Conservation (phyloP, 345 rosid genomes). For the Jatropha curcas region DNA sequence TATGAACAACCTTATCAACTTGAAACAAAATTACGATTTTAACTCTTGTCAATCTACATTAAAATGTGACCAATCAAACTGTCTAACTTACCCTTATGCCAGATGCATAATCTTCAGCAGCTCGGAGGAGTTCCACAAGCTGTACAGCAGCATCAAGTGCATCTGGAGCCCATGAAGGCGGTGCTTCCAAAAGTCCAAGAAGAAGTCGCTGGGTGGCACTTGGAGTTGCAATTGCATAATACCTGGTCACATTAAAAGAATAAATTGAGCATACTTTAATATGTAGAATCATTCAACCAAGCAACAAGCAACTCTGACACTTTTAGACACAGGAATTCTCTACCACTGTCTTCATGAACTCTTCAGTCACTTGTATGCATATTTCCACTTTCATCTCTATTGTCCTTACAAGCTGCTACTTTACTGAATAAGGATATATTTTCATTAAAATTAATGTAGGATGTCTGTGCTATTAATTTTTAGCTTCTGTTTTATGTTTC, state of each 20-base stretch:
- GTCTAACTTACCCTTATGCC: constrained; percentile 77
- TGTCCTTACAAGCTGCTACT: not conserved
- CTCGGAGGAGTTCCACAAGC: constrained; percentile 98
- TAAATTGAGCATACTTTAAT: constrained; percentile 9
- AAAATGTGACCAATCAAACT: not conserved
- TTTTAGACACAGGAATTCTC: not conserved
- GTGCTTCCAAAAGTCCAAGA: constrained; percentile 97
- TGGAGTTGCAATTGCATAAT: constrained; percentile 96
- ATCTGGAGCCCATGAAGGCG: constrained; percentile 99
- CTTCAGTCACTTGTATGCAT: not conserved
- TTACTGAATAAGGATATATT: not conserved
- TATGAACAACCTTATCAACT: not conserved
- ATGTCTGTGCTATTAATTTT: too few species aligned
- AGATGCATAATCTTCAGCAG: constrained; percentile 94
- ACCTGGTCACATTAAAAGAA: constrained; percentile 44
- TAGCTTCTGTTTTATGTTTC: too few species aligned
- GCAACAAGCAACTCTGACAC: not conserved
- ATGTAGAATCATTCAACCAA: constrained; percentile 2
- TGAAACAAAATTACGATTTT: not conserved
- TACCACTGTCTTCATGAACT: not conserved
- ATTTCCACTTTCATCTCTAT: not conserved
- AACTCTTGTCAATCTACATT: not conserved
- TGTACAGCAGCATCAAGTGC: constrained; percentile 99
- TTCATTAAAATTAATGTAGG: not conserved
- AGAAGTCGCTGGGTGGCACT: constrained; percentile 98